A percentile compares a stretch with the other conserved stretches of the same genome.
Conservation (phyloP, 768 basidiomycete species). For the Mycena floridula region DNA sequence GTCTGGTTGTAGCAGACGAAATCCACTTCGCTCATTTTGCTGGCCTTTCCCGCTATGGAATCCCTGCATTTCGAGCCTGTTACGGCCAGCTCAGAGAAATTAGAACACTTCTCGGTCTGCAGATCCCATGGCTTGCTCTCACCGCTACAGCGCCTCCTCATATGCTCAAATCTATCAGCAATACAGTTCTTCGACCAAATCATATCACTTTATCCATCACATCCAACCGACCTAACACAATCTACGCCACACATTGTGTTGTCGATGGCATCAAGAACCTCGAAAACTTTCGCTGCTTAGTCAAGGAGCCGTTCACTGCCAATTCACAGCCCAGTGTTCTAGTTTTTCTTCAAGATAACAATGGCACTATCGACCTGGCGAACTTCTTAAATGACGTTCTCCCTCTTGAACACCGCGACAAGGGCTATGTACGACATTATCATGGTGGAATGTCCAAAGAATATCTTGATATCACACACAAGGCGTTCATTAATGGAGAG, state of each 20-base stretch:
- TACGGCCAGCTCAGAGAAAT: conserved; percentile 3
- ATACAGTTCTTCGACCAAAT: background rate
- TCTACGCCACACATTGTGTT: conserved; percentile 6
- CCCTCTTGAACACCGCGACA: background rate
- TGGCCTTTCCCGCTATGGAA: conserved; percentile 1
- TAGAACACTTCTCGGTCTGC: background rate
- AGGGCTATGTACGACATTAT: conserved; percentile 2
- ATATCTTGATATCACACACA: conserved; percentile 16
- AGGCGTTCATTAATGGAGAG: conserved; percentile 9
- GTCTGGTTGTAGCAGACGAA: conserved; percentile 2
- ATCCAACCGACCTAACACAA: conserved; percentile 5
- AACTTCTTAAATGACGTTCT: background rate
- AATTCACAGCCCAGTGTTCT: conserved; percentile 1
- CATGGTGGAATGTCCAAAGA: conserved; percentile 1
- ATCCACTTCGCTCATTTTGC: conserved; percentile 1
- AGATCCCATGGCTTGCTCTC: conserved; percentile 1
- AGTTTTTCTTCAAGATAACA: conserved; percentile 1
- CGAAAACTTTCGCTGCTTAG: conserved; percentile 3
- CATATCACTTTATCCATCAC: background rate
- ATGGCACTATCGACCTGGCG: background rate
- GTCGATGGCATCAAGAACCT: background rate
- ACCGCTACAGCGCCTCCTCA: conserved; percentile 4
- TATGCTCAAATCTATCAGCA: background rate
- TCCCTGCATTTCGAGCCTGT: conserved; percentile 2
- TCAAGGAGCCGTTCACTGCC: background rate